phyloP scores from a whole-genome alignment of 352 stramenopile genomes.

The Phytophthora kernoviae region DNA sequence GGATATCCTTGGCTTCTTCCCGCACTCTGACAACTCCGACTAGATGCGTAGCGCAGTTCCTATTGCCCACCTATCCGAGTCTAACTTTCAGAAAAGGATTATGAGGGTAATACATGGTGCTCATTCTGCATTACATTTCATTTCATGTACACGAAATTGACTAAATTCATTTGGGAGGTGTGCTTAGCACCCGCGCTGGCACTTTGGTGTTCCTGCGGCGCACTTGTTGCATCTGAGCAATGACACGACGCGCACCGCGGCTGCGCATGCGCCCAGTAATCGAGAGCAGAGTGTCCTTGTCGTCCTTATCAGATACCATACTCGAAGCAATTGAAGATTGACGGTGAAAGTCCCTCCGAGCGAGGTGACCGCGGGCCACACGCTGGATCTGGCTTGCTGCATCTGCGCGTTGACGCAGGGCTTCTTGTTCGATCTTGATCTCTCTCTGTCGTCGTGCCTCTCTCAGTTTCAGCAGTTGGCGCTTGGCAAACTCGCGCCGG shows the following conservation, averaged over 20 bases:
- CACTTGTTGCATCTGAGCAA: slow-evolving; percentile 40
- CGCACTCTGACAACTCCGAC: slow-evolving; percentile 50
- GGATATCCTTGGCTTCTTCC: slow-evolving; percentile 89
- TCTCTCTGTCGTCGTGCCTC: slow-evolving; percentile 22
- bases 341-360: slow-evolving; percentile 38
- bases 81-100: slow-evolving; percentile 1
- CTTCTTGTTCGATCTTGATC: slow-evolving; percentile 28
- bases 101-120: slow-evolving; percentile 13
- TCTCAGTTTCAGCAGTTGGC: slow-evolving; percentile 31
- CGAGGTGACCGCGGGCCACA: slow-evolving; percentile 39
- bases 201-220: slow-evolving; percentile 51
- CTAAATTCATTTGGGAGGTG: slow-evolving; percentile 17
- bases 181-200: slow-evolving; percentile 25
- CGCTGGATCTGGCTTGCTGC: slow-evolving; percentile 57
- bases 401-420: slow-evolving; percentile 16
- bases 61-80: neutral
- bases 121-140: slow-evolving; percentile 12
- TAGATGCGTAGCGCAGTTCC: slow-evolving; percentile 24
- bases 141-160: neutral
- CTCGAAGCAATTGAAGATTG: slow-evolving; percentile 40
- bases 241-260: slow-evolving; percentile 30
- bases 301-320: slow-evolving; percentile 30
- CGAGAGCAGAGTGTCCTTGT: slow-evolving; percentile 34
- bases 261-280: slow-evolving; percentile 28
- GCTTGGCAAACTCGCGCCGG: slow-evolving; percentile 33